Evolutionary conservation across 192 early-diverging fungal species (phyloP), one percentile per base, ranked within the genome.

Genomic region (Coemansia sp.): DNA sequence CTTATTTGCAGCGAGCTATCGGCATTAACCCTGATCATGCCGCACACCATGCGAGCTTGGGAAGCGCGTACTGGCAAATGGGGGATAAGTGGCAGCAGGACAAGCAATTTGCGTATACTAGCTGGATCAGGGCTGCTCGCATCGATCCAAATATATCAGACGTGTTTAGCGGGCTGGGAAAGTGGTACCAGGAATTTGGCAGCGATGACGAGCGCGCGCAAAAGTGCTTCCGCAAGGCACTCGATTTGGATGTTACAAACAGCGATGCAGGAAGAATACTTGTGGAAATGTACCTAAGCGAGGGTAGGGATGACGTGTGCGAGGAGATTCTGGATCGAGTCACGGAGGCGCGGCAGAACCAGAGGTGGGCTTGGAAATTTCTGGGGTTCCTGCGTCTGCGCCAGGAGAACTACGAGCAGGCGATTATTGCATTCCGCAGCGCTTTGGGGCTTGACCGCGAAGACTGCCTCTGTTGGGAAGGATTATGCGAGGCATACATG

Each of bases 151-250:
- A 71, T 15, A 80, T 77, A 55, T 77, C 89, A 16, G 75, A 76
- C 7, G 87, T 90, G 0, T 98, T 97, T 68, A 86, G 90, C 0
- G 88, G 85, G 26, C 84, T 98, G 12, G 97, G 95, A 12, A 81
- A 92, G 45, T 95, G 92, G 70, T 97, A 94, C 73, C 80, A 76
- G 14, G 61, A 85, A 20, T 78, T 92, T 48, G 89, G 87, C n/a
- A 64, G 83, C 38, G 92, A 96, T 62, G 44, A 69, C 2, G 72
- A 33, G 0, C 89, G 94, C 8, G 94, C 95, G 8, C 77, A 83
- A 41, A 91, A 91, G 64, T 99, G 95, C 73, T 94, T 91, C 72
- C 77, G 86, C 60, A 91, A 93, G 67, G 92, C 93, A 2, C 83
- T 93, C n/a, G 69, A 85, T 0, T 73, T 94, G 55, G 89, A 94